Evolutionary conservation across 371 early-diverging fungal species (phyloP).

Genomic region (Basidiobolus meristosporus): DNA sequence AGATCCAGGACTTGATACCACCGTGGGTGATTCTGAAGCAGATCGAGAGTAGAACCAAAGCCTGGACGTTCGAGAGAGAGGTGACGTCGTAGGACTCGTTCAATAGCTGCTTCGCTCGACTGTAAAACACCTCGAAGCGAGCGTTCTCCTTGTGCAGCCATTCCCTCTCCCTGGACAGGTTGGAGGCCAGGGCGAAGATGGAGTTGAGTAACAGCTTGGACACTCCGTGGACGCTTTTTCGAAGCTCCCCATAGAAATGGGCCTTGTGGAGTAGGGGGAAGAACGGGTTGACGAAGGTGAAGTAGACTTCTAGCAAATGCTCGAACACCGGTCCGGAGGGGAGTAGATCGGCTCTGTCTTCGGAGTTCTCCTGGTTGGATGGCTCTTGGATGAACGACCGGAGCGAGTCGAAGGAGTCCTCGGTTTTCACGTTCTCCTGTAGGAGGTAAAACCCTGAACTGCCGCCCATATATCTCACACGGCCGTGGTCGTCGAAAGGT

Average conservation of each 20-base stretch:
- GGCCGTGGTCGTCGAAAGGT: conserved; percentile 15
- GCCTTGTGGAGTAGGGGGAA: conserved; percentile 47
- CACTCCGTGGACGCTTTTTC: conserved; percentile 1
- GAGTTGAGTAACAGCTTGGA: conserved; percentile 35
- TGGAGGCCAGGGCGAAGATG: conserved; percentile 48
- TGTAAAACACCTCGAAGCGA: background rate
- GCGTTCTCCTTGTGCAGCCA: background rate
- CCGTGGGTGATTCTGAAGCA: background rate
- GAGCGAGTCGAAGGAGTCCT: too few species aligned
- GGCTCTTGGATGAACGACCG: too few species aligned
- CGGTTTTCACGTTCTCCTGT: too few species aligned
- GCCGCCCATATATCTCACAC: conserved; percentile 16
- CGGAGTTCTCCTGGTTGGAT: too few species aligned
- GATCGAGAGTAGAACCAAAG: conserved; percentile 7
- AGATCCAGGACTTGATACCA: conserved; percentile 6
- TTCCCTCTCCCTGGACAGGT: too few species aligned
- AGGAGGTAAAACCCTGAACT: conserved; percentile 14
- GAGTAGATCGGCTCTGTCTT: too few species aligned
- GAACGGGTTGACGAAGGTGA: conserved; percentile 39
- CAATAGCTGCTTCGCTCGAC: background rate
- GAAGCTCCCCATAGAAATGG: conserved; percentile 25
- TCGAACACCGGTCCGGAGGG: too few species aligned
- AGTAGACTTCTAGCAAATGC: conserved; percentile 13
- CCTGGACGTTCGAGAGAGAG: conserved; percentile 2
- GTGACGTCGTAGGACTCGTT: background rate